Percentiles rank a stretch among this genome's conserved stretches.
Conservation (phyloP, 2,329 filamentous ascomycete species). For the Emmonsiellopsis sp. region DNA sequence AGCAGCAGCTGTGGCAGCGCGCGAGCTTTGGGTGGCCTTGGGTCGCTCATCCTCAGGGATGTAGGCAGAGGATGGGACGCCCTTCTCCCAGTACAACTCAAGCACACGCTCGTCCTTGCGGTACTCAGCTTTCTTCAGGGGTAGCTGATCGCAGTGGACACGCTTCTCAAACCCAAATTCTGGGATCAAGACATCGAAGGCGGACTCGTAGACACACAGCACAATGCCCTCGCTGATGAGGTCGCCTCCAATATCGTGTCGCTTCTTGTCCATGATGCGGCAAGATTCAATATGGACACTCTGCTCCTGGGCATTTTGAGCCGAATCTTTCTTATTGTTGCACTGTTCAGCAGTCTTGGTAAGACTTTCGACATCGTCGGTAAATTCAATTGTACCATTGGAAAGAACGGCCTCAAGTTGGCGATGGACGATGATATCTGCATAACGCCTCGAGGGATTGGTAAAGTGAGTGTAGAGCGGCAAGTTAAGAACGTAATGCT, state of each 20-base stretch:
- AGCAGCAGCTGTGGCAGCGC: constrained; percentile 64
- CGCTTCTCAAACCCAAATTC: constrained; percentile 99
- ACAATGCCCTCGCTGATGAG: constrained; percentile 94
- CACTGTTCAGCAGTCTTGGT: constrained; percentile 89
- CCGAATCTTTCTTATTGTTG: constrained; percentile 98
- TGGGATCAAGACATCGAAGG: constrained; percentile 94
- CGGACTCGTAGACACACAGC: constrained; percentile 94
- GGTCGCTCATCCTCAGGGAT: constrained; percentile 95
- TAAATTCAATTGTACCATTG: constrained; percentile 71
- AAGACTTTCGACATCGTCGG: constrained; percentile 76
- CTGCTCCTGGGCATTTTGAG: constrained; percentile 94
- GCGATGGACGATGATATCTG: constrained; percentile 89
- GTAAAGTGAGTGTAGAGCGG: constrained; percentile 97
- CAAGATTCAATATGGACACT: constrained; percentile 98
- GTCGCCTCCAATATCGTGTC: constrained; percentile 77
- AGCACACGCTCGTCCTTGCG: constrained; percentile 90
- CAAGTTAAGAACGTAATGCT: constrained; percentile 86
- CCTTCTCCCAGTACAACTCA: constrained; percentile 99
- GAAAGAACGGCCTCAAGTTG: constrained; percentile 84
- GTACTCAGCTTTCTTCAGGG: constrained; percentile 97
- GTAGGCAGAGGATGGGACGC: constrained; percentile 89
- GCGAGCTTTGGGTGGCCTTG: constrained; percentile 65
- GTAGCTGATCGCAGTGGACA: constrained; percentile 95
- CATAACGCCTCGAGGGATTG: constrained; percentile 86
- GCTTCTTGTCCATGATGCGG: constrained; percentile 86